Evolutionary conservation across 2,329 filamentous ascomycete species (phyloP), one percentile per base, ranked within the genome.

Genomic region (Eurotiales sp.): DNA sequence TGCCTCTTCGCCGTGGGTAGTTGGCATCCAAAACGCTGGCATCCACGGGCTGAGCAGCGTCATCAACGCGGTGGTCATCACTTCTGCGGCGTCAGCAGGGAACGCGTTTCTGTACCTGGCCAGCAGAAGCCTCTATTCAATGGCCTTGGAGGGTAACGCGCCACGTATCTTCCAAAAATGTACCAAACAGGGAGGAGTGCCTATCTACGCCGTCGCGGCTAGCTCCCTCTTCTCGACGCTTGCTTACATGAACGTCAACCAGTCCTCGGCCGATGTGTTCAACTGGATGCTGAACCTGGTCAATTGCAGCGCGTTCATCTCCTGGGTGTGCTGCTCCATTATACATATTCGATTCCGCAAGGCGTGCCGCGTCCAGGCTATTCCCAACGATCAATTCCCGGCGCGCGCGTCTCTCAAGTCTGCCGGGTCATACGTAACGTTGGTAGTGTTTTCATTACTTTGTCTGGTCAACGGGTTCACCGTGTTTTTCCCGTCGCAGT

Each of bases 141-240:
- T 90, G 6, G 84, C 87, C 0, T 76, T 80, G 7, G 83, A 88
- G 60, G 81, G 83, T 23, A 79, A 86, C 30, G 87, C 87, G 0
- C 87, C 87, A 0, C 71, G 72, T 52, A 81, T 90, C 67, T 82
- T 91, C 67, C 80, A 81, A 52, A 79, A 75, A 59, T 88, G 85
- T 10, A 66, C 64, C 43, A 80, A 89, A 71, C 80, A 89, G 71
- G 78, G 80, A 8, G 86, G 86, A 58, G 84, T 89, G 0, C 86
- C 87, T 8, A 74, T 85, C 57, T 82, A 80, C 55, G 77, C 84
- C 2, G 78, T 90, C 4, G 76, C 70, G 5, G 55, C 82, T 5
- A 85, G 80, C 1, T 71, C 85, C 0, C 52, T 74, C 1, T 83
- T 90, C 67, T 79, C 75, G 53, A 76, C 85, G 45, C 73, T 88